These are phyloP conservation scores for Cinnamomum chago DNA, from an alignment of 164 flowering plant genomes.

Conservation along the genomic window DNA sequence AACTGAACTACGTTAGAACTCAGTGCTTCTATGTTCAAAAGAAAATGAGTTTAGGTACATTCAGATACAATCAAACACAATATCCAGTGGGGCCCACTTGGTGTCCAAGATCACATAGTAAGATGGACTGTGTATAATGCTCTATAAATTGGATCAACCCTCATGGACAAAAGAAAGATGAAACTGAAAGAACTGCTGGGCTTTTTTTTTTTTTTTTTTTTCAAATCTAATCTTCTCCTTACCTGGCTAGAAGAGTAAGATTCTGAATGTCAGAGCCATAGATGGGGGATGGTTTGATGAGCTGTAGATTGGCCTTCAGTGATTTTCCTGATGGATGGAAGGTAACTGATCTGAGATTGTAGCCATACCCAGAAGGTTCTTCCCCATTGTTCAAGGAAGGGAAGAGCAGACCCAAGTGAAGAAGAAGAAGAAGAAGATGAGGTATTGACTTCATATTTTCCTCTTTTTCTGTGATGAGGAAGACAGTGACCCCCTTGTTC, in stretches of 20 bases:
- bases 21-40: neutral
- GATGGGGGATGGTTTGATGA: slow-evolving; percentile 27
- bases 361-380: slow-evolving; percentile 35
- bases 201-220: no score
- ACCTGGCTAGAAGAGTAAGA: slow-evolving; percentile 42
- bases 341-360: slow-evolving; percentile 19
- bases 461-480: neutral
- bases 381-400: slow-evolving; percentile 1
- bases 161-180: neutral
- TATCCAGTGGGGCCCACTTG: neutral
- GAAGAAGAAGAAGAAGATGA: neutral
- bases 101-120: neutral
- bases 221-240: neutral
- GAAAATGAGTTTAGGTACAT: neutral
- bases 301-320: slow-evolving; percentile 31
- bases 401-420: neutral
- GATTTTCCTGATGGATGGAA: slow-evolving; percentile 25
- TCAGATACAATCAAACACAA: no score
- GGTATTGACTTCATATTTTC: neutral
- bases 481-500: neutral
- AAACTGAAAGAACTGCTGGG: neutral
- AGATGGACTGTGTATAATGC: neutral
- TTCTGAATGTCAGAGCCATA: slow-evolving; percentile 41
- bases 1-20: neutral
- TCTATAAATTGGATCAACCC: neutral